phyloP scores from a whole-genome alignment of 2,329 filamentous ascomycete species.

The Sporothrix brunneoviolacea region DNA sequence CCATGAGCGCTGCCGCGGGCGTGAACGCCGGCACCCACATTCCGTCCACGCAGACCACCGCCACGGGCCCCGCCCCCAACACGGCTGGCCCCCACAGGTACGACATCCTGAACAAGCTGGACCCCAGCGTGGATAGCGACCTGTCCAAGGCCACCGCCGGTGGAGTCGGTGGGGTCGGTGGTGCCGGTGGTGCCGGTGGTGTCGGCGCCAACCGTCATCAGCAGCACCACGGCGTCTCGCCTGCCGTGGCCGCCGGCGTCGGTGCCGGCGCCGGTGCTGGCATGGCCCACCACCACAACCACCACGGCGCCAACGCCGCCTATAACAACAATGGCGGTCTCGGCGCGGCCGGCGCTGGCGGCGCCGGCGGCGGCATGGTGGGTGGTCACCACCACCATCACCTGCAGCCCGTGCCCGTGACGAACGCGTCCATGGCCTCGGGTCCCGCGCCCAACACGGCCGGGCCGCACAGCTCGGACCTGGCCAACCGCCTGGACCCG shows the following conservation, averaged over 20 bases:
- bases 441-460: conserved; percentile 30
- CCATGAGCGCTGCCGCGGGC: neutral
- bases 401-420: neutral
- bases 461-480: conserved; percentile 34
- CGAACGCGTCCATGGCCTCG: neutral
- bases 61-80: conserved; percentile 27
- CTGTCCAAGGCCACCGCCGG: conserved; percentile 3
- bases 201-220: too few species aligned
- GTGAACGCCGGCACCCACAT: conserved; percentile 9
- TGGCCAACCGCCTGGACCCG: conserved; percentile 37
- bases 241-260: neutral
- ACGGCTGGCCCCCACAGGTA: conserved; percentile 37
- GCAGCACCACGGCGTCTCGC: neutral
- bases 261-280: neutral
- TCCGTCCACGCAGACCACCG: conserved; percentile 8
- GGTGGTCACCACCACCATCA: neutral
- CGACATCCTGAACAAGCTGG: conserved; percentile 35
- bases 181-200: too few species aligned
- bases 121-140: conserved; percentile 34
- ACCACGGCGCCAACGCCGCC: neutral
- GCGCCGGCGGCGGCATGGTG: neutral
- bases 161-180: too few species aligned
- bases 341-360: conserved; percentile 35
- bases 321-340: conserved; percentile 22
- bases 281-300: conserved; percentile 7